These are phyloP conservation scores for Alternaria rosae DNA, from an alignment of 2,329 filamentous ascomycete genomes.

Conservation along the genomic window DNA sequence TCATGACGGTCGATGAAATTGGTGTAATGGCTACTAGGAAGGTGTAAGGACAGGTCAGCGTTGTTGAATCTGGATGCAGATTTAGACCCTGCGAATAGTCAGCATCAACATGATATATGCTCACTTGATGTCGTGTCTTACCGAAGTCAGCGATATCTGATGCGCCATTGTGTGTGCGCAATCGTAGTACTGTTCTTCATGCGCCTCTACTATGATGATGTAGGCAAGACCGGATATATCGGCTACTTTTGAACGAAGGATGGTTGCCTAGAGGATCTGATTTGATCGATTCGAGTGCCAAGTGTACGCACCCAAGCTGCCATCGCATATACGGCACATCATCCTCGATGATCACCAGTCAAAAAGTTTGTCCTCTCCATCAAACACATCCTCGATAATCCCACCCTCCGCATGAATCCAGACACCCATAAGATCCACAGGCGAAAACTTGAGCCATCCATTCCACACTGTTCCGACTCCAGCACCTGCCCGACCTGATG, in stretches of 20 bases:
- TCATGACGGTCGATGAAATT: neutral
- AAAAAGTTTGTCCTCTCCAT: neutral
- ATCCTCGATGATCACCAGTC: neutral
- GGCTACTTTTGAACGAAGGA: neutral
- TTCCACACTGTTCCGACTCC: neutral
- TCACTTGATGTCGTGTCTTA: neutral
- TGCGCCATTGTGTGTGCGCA: neutral
- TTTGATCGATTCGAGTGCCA: neutral
- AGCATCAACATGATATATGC: neutral
- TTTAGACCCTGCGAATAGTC: neutral
- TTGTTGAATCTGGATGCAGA: neutral
- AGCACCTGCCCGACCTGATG: neutral
- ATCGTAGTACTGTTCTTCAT: neutral
- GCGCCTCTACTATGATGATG: accelerated
- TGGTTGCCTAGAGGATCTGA: neutral
- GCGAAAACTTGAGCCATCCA: slow-evolving; percentile 8
- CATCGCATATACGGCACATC: neutral
- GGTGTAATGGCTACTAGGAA: neutral
- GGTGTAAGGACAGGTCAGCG: neutral
- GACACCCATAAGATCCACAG: slow-evolving; percentile 1
- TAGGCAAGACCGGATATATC: neutral
- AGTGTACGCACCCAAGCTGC: neutral
- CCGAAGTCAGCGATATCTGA: neutral
- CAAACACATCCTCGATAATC: neutral
- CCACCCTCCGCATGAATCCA: neutral